These are phyloP conservation scores for Astrothelium macrocarpum DNA, from an alignment of 495 filamentous ascomycete species.

Conservation along the genomic window DNA sequence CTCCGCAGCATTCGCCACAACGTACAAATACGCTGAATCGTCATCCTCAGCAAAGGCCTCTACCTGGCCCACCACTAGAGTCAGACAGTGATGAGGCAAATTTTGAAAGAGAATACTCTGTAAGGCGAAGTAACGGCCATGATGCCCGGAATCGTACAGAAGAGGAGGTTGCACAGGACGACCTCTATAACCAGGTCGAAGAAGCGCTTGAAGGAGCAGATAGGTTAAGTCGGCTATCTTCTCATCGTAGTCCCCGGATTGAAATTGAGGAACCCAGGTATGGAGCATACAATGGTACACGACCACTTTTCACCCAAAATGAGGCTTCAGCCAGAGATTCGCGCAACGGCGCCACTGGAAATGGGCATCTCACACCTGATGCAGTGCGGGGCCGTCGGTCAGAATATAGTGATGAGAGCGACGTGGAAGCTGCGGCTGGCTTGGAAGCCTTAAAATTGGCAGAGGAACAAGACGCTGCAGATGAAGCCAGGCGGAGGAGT, in stretches of 20 bases:
- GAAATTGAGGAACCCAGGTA: slow-evolving; percentile 14
- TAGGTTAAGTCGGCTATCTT: neutral
- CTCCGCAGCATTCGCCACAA: slow-evolving; percentile 38
- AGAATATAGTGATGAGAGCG: slow-evolving; percentile 63
- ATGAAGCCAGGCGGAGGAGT: slow-evolving; percentile 48
- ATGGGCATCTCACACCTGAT: slow-evolving; percentile 44
- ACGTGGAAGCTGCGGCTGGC: slow-evolving; percentile 82
- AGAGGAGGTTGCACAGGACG: slow-evolving; percentile 26
- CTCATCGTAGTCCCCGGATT: slow-evolving; percentile 12
- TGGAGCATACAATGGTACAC: slow-evolving; percentile 1
- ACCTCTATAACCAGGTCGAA: slow-evolving; percentile 32
- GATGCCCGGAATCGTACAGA: neutral
- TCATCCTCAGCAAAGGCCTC: slow-evolving; percentile 50
- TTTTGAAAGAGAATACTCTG: slow-evolving; percentile 9
- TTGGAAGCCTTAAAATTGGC: slow-evolving; percentile 73
- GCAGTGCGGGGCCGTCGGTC: slow-evolving; percentile 29
- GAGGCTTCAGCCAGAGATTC: slow-evolving; percentile 5
- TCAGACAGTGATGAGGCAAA: slow-evolving; percentile 33
- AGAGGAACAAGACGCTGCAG: slow-evolving; percentile 65
- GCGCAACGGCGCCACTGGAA: slow-evolving; percentile 36
- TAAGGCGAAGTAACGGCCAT: neutral
- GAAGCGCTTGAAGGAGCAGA: slow-evolving; percentile 19
- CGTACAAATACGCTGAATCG: slow-evolving; percentile 46
- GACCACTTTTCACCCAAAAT: slow-evolving; percentile 13
- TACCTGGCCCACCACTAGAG: slow-evolving; percentile 47